Base-by-base conservation (phyloP, 225 moss, liverwort and hornwort genomes). In the Physcomitrellopsis africana region DNA sequence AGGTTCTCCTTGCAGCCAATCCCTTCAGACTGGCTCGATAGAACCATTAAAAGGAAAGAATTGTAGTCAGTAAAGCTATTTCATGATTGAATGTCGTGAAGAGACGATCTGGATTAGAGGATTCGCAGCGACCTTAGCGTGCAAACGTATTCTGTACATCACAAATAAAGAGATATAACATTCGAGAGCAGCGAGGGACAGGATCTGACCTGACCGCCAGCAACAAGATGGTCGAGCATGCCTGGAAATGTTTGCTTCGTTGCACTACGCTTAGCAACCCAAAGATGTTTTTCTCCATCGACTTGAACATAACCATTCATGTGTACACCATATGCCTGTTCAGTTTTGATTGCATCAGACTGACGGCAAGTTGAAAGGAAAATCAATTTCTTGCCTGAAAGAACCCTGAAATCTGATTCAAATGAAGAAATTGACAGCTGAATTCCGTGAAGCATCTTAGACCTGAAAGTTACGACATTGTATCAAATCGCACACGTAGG, bases 141-240 rank as follows among this genome's bases (percentile, higher is more conserved):
- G 32, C 42, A 19, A 57, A 24, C 41, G 69, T 64, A 9, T n/a
- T 26, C 55, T 13, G 9, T 2, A 59, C 2, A 20, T 63, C 26
- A 63, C 12, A 55, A 73, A 57, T 18, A 43, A 29, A 32, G 24
- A 42, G 41, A 23, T n/a, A 55, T 29, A 58, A 2, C 51, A 64
- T 16, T 18, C 16, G 17, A 77, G 62, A 62, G 46, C 24, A 54
- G 60, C 53, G 10, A 52, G 67, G 72, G 44, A 78, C 67, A 66
- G 62, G 67, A 69, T 66, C 84, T 72, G 57, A 96, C 96, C 92
- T 96, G 96, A 47, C 91, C 97, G 16, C 94, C 97, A 52, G 87
- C 97, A 87, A 87, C 97, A 80, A 94, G 86, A 65, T 93, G 93
- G 84, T 99, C 97, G 60, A 93, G 81, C 90, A 82, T 86, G 61